Evolutionary conservation across 768 basidiomycete species (phyloP), one percentile per base, ranked within the genome.

Genomic region (Lentinula sp.): DNA sequence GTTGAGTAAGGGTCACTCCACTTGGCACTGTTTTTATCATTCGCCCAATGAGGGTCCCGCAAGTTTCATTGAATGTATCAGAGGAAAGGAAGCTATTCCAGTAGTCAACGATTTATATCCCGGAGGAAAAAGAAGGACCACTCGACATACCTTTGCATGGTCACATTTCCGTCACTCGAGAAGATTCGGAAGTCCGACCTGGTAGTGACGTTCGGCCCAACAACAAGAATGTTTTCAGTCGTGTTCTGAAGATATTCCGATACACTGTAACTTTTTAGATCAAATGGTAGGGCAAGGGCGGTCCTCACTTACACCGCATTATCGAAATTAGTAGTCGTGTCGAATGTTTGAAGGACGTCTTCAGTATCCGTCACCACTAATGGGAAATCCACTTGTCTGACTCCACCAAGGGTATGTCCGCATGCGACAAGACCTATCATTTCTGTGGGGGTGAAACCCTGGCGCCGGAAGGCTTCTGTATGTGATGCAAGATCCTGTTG

Each of bases 21-120:
- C 66, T 69, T 1, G 80, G 78, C 16, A 83, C 80, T 18, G 74
- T 75, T 63, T 83, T 73, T 40, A 83, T 61, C 81, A 83, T 82
- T 43, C 76, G 74, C 53, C 69, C 70, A 50, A 83, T 64, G 0
- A 82, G 66, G 43, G 61, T 67, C 50, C 72, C 68, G 66, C 81
- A 83, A 42, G 75, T 70, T 21, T 68, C 70, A 43, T 69, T 63
- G 65, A 78, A 82, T 13, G 70, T 63, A n/a, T 70, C 68, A 2
- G 45, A 18, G 3, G 43, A 34, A 34, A 59, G 57, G 5, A 59
- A 28, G 42, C 48, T 59, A 40, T 18, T 8, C 6, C 5, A n/a
- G 18, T 16, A 7, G 34, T 49, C 13, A 32, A 42, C 21, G 18
- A 46, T 32, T 32, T 4, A 46, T 9, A 34, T 46, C 10, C 6